Conservation (phyloP, 2,329 filamentous ascomycete genomes). For the Fusarium sacchari region DNA sequence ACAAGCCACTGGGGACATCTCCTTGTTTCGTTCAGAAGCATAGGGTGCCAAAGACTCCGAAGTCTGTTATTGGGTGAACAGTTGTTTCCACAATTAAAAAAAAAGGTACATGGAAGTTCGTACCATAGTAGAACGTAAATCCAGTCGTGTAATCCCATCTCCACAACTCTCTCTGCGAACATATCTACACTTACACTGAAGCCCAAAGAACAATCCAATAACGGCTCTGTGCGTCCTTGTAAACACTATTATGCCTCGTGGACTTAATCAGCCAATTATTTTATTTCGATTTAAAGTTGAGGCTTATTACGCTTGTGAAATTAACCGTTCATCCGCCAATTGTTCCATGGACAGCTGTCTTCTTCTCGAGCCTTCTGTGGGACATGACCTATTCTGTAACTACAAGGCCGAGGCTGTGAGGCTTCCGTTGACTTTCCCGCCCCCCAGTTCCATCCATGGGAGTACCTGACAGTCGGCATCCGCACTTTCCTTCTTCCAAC, state of each 20-base stretch:
- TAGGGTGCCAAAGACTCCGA: not conserved
- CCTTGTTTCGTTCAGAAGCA: not conserved
- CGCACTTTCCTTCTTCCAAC: conserved; percentile 35
- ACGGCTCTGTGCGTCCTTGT: not conserved
- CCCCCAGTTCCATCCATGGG: conserved; percentile 6
- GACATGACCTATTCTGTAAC: not conserved
- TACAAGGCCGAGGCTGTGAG: conserved; percentile 12
- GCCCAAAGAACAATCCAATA: not conserved
- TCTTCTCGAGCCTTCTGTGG: conserved; percentile 42
- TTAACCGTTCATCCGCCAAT: conserved; percentile 9
- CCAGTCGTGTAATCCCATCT: too few species aligned
- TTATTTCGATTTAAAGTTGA: not conserved
- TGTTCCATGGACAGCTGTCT: conserved; percentile 4
- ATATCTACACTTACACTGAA: not conserved
- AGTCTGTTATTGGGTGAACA: not conserved
- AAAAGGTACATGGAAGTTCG: too few species aligned
- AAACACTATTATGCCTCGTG: not conserved
- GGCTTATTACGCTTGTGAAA: not conserved
- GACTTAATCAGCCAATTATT: not conserved
- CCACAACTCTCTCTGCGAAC: too few species aligned
- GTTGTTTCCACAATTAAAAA: not conserved
- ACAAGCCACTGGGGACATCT: not conserved
- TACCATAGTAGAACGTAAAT: too few species aligned
- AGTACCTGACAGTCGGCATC: conserved; percentile 35
- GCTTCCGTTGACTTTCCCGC: conserved; percentile 21